Evolutionary conservation across 371 early-diverging fungal genomes (phyloP).

Genomic region (Blastocladiella emersonii): DNA sequence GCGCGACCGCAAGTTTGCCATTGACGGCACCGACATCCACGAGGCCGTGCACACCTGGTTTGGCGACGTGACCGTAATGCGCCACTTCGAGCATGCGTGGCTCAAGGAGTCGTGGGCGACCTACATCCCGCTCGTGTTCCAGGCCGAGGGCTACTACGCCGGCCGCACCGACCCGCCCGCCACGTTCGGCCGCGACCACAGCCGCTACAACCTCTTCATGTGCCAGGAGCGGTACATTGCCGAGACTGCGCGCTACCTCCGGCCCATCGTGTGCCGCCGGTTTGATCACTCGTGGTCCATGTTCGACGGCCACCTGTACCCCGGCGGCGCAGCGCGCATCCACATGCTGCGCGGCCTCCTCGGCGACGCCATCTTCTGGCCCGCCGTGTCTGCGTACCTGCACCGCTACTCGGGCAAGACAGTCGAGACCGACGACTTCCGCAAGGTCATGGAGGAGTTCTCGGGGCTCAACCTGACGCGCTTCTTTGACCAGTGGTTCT

Average conservation of each 20-base stretch:
- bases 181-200: constrained; percentile 8
- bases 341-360: constrained; percentile 31
- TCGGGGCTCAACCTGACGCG: constrained; percentile 38
- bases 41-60: constrained; percentile 20
- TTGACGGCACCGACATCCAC: constrained; percentile 32
- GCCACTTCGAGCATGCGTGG: constrained; percentile 54
- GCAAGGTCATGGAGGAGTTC: constrained; percentile 26
- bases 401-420: constrained; percentile 17
- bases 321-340: neutral
- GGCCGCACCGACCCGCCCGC: constrained; percentile 9
- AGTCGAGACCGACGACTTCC: constrained; percentile 42
- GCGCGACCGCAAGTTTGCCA: constrained; percentile 13
- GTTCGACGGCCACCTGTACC: neutral
- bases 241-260: constrained; percentile 14
- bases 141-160: constrained; percentile 25
- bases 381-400: constrained; percentile 30
- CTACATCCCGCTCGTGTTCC: constrained; percentile 16
- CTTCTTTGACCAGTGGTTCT: constrained; percentile 49
- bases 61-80: constrained; percentile 17
- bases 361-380: constrained; percentile 39
- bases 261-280: constrained; percentile 36
- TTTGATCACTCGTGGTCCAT: constrained; percentile 31
- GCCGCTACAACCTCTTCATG: too few relatives aligned
- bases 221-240: constrained; percentile 9
- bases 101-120: constrained; percentile 47